Conservation (phyloP, 2,329 filamentous ascomycete genomes). For the Stagonosporopsis rhizophila region DNA sequence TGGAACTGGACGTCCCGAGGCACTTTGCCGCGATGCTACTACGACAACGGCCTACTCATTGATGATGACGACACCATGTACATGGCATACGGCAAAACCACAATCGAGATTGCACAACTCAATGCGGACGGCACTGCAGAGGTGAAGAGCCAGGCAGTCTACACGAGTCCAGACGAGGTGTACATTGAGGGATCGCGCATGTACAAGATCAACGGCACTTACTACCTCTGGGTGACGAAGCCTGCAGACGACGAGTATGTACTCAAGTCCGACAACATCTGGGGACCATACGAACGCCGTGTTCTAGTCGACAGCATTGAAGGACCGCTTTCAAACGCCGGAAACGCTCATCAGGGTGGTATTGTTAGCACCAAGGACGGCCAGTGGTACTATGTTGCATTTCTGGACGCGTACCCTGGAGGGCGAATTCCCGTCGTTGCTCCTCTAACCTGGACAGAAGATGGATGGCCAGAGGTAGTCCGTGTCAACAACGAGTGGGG, state of each 20-base stretch:
- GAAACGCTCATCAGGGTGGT: constrained; percentile 63
- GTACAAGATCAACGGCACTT: constrained; percentile 64
- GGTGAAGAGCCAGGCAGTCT: constrained; percentile 56
- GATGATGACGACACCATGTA: constrained; percentile 68
- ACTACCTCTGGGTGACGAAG: constrained; percentile 62
- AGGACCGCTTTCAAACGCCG: constrained; percentile 55
- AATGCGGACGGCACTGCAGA: constrained; percentile 57
- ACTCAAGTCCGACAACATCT: constrained; percentile 58
- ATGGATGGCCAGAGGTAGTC: constrained; percentile 60
- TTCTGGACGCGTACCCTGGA: constrained; percentile 62
- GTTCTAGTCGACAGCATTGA: constrained; percentile 54
- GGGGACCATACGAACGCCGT: constrained; percentile 61
- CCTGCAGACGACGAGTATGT: constrained; percentile 58
- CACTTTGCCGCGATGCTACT: constrained; percentile 59
- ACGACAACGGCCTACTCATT: constrained; percentile 65
- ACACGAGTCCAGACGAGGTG: constrained; percentile 46
- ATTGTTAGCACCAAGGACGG: constrained; percentile 61
- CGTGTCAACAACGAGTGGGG: constrained; percentile 58
- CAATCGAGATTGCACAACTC: constrained; percentile 61
- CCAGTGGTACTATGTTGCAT: constrained; percentile 67
- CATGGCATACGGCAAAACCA: constrained; percentile 60
- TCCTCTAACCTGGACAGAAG: constrained; percentile 59
- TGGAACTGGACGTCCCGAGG: constrained; percentile 53
- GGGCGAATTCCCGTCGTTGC: constrained; percentile 66
- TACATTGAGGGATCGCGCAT: constrained; percentile 62